These are phyloP conservation scores for Tylopilus felleus DNA, from an alignment of 768 basidiomycete genomes.

Conservation along the genomic window DNA sequence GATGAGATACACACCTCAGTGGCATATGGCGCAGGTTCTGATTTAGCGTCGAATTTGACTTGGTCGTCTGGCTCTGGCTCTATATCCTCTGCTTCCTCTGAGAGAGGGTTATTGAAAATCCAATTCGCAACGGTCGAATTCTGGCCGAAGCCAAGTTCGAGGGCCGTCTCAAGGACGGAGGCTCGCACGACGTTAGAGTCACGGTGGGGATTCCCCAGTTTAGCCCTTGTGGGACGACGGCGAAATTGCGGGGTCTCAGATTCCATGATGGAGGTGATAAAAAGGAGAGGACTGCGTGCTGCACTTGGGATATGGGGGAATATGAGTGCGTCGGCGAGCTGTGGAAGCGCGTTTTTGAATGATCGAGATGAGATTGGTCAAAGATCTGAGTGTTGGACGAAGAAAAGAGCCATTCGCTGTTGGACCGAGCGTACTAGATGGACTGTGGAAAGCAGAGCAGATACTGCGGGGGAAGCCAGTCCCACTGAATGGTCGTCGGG, in stretches of 20 bases:
- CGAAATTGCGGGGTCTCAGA: conserved; percentile 19
- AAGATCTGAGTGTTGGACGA: conserved; percentile 1
- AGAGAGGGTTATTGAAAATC: conserved; percentile 64
- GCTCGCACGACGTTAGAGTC: conserved; percentile 63
- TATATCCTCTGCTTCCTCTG: conserved; percentile 52
- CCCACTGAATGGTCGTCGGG: conserved; percentile 8
- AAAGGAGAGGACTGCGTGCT: conserved; percentile 16
- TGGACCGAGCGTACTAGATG: conserved; percentile 3
- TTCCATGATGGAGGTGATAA: conserved; percentile 19
- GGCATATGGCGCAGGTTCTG: conserved; percentile 15
- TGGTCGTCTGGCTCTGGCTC: conserved; percentile 13
- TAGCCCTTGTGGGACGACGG: conserved; percentile 29
- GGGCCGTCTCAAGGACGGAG: conserved; percentile 70
- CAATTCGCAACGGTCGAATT: conserved; percentile 62
- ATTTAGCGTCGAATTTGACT: not conserved
- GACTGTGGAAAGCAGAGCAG: conserved; percentile 1
- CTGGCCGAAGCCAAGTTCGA: conserved; percentile 60
- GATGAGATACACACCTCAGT: conserved; percentile 29
- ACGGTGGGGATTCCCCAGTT: conserved; percentile 27
- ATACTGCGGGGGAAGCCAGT: conserved; percentile 17
- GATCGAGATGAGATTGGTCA: conserved; percentile 15
- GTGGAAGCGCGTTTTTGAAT: conserved; percentile 6
- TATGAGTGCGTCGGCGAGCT: not conserved
- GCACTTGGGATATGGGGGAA: not conserved
- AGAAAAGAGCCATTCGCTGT: conserved; percentile 25